Base-by-base conservation (phyloP, 495 filamentous ascomycete species). In the Penicillium maclennaniae region DNA sequence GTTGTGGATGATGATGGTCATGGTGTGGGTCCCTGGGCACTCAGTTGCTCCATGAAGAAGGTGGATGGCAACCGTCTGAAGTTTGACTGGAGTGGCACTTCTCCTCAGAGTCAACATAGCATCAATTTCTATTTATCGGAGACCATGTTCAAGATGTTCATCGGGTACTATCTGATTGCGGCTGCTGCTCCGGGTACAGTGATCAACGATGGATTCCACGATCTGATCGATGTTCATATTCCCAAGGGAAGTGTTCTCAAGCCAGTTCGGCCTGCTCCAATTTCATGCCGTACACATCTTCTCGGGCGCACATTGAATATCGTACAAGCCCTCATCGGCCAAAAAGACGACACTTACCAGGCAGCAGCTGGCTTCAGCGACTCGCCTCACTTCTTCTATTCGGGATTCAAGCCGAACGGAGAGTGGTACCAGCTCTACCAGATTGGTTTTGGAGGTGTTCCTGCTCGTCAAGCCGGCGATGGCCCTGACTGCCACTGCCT, bases 101-200 rank as follows among this genome's bases (percentile, higher is more conserved):
- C 70, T 12, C 77, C 76, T 1, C 77, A 80, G 46, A 74, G 72
- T 25, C 63, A 69, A 16, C 71, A 69, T 37, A 71, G 73, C 27
- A 78, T 80, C 62, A 79, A 80, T 53, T 80, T 72, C 50, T 79
- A 72, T 47, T 65, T 80, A 0, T 75, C 65, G 12, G 69, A 74
- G 43, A 76, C 74, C 12, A 78, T 79, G 77, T 79, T 80, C 69
- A 70, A 68, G 40, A 77, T 80, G 72, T 77, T 79, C 40, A 71
- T 79, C 44, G 75, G 73, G 0, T 77, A 74, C 54, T 79, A 78
- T 49, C 63, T 79, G 15, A 69, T 78, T 20, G 70, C 73, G 4
- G 75, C 77, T 0, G 75, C 75, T 8, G 72, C 75, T 1, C 71
- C 74, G 0, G 71, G 68, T 7, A 72, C 73, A 1, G 66, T 77